Evolutionary conservation across 345 rosid species (phyloP).

Genomic region (Isatis tinctoria): DNA sequence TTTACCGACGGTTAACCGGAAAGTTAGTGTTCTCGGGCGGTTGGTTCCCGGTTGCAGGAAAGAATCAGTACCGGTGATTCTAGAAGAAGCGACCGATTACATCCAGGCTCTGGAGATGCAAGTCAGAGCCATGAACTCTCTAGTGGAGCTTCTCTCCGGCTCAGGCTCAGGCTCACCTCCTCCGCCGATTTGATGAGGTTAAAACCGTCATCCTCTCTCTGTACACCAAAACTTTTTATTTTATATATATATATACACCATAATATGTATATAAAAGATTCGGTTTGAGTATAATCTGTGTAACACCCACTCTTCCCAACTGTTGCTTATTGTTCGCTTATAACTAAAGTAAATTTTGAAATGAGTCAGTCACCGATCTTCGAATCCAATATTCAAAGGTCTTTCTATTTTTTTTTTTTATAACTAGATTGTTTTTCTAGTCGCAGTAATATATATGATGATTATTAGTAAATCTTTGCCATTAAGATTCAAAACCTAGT

Average conservation of each 20-base stretch:
- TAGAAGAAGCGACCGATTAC: slow-evolving; percentile 94
- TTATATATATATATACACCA: neutral
- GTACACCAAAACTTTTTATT: slow-evolving; percentile 1
- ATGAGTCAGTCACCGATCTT: neutral
- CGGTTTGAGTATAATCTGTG: slow-evolving; percentile 17
- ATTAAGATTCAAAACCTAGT: neutral
- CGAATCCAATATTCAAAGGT: no score
- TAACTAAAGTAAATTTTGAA: neutral
- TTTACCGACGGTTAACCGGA: slow-evolving; percentile 64
- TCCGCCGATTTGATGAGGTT: slow-evolving; percentile 26
- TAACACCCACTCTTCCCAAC: neutral
- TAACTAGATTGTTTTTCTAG: no score
- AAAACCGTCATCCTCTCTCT: slow-evolving; percentile 16
- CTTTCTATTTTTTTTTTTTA: no score
- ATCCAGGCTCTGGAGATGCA: slow-evolving; percentile 98
- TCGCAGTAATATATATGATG: no score
- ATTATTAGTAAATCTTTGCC: neutral
- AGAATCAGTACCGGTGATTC: slow-evolving; percentile 75
- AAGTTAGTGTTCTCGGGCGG: slow-evolving; percentile 76
- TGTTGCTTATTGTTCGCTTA: neutral
- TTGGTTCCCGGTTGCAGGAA: slow-evolving; percentile 96
- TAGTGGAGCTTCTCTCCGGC: slow-evolving; percentile 42
- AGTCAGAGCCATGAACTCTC: slow-evolving; percentile 71
- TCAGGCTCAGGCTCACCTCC: slow-evolving; percentile 30
- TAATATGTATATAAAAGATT: neutral